Evolutionary conservation across 495 filamentous ascomycete genomes (phyloP).

Genomic region (Neurospora hispaniola): DNA sequence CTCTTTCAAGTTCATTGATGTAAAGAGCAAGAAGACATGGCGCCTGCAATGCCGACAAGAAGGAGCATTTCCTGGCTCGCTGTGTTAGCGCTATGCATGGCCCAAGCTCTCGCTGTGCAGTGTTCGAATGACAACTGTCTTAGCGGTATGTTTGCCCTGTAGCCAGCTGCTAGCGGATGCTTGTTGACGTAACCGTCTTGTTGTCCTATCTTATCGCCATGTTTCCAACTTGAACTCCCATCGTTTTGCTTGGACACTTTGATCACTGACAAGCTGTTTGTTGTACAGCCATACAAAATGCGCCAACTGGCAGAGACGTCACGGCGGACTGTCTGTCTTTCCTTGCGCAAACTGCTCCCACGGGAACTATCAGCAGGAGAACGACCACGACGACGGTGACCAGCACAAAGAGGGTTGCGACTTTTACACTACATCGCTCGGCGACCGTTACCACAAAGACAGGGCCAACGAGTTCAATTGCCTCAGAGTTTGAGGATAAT

Average conservation of each 20-base stretch:
- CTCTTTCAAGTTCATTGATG: neutral
- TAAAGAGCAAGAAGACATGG: neutral
- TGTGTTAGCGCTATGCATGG: slow-evolving; percentile 1
- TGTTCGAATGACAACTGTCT: slow-evolving; percentile 14
- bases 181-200: neutral
- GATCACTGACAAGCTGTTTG: neutral
- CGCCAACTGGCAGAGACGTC: slow-evolving; percentile 8
- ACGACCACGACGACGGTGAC: slow-evolving; percentile 10
- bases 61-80: neutral
- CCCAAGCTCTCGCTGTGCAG: slow-evolving; percentile 1
- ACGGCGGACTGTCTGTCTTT: slow-evolving; percentile 21
- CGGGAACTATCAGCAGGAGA: neutral
- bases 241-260: neutral
- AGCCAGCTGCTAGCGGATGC: neutral
- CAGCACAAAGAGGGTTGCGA: slow-evolving; percentile 3
- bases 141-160: slow-evolving; percentile 8
- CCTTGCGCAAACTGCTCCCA: neutral
- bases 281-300: slow-evolving; percentile 12
- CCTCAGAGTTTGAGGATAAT: neutral
- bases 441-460: neutral
- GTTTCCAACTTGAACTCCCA: neutral
- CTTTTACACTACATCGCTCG: slow-evolving; percentile 1
- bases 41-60: neutral
- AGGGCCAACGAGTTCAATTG: neutral
- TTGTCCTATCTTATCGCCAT: neutral